These are phyloP conservation scores for Trypanosomatidae sp. DNA, from an alignment of 208 protist genomes.

Conservation along the genomic window DNA sequence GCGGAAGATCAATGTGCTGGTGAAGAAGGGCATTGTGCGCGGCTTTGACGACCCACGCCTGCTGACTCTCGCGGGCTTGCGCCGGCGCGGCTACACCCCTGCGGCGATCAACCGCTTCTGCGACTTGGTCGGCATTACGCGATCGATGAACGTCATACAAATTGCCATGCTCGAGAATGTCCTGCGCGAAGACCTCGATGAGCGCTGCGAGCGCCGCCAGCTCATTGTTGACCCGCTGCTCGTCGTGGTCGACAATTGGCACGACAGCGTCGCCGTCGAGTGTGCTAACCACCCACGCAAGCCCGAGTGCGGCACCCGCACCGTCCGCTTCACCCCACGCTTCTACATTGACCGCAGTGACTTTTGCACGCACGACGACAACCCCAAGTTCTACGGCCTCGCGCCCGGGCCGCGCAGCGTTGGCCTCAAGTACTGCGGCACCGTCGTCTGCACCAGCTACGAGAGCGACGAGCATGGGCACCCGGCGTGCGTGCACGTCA, in stretches of 20 bases:
- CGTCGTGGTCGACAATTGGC: constrained; percentile 91
- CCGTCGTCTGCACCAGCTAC: constrained; percentile 72
- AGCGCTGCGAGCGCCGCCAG: constrained; percentile 65
- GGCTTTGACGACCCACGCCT: constrained; percentile 98
- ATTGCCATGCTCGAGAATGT: constrained; percentile 92
- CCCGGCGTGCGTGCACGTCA: constrained; percentile 59
- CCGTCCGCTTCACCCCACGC: constrained; percentile 74
- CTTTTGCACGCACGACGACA: constrained; percentile 84
- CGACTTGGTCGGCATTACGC: constrained; percentile 89
- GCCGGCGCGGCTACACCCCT: constrained; percentile 95
- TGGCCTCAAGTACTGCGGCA: constrained; percentile 81
- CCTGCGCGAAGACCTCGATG: constrained; percentile 92
- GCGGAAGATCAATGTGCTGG: constrained; percentile 94
- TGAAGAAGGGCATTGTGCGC: constrained; percentile 89
- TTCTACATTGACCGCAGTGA: constrained; percentile 97
- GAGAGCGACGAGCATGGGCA: constrained; percentile 57
- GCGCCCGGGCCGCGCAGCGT: constrained; percentile 68
- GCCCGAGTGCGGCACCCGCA: constrained; percentile 58
- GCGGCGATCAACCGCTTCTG: constrained; percentile 96
- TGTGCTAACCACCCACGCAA: constrained; percentile 93
- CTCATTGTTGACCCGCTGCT: constrained; percentile 94
- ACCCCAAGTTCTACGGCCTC: constrained; percentile 82
- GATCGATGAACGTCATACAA: constrained; percentile 89
- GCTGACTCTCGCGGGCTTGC: constrained; percentile 93
- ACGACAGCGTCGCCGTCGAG: constrained; percentile 65